These are phyloP conservation scores for Aaosphaeria pasadenensis DNA, from an alignment of 2,329 filamentous ascomycete genomes.

Conservation along the genomic window DNA sequence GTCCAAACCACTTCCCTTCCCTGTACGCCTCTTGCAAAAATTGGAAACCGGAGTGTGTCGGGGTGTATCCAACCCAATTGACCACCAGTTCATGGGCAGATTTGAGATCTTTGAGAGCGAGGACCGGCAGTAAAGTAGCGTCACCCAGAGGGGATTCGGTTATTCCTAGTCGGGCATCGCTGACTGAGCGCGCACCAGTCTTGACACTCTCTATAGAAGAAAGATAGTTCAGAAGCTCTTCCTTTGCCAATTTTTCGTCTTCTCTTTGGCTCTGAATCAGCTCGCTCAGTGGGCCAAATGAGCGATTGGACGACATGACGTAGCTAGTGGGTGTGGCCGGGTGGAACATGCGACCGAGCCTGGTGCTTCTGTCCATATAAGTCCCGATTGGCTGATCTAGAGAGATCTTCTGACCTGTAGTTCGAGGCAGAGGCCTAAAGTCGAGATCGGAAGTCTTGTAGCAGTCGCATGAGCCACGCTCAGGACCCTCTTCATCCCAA, in stretches of 20 bases:
- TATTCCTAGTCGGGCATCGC: conserved; percentile 5
- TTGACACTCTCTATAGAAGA: conserved; percentile 4
- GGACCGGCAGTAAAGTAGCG: conserved; percentile 5
- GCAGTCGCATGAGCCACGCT: conserved; percentile 3
- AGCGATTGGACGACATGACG: conserved; percentile 4
- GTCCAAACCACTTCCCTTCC: conserved; percentile 5
- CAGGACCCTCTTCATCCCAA: conserved; percentile 3
- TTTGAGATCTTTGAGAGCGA: conserved; percentile 5
- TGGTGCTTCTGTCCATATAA: conserved; percentile 3
- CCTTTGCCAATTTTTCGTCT: conserved; percentile 3
- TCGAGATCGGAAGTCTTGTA: conserved; percentile 4
- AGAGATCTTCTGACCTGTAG: conserved; percentile 4
- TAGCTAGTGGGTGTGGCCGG: conserved; percentile 3
- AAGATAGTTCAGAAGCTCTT: conserved; percentile 4
- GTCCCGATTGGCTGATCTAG: conserved; percentile 4
- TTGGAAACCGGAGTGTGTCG: conserved; percentile 5
- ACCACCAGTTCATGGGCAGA: conserved; percentile 3
- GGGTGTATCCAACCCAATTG: conserved; percentile 5
- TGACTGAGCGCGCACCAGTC: conserved; percentile 5
- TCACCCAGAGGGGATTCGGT: conserved; percentile 5
- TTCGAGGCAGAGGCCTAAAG: conserved; percentile 3
- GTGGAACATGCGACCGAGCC: conserved; percentile 4
- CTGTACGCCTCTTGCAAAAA: conserved; percentile 4
- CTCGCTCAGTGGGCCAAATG: conserved; percentile 4
- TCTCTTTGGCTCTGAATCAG: conserved; percentile 4